Base-by-base conservation (phyloP, 768 basidiomycete genomes). In the Mycena epipterygia region DNA sequence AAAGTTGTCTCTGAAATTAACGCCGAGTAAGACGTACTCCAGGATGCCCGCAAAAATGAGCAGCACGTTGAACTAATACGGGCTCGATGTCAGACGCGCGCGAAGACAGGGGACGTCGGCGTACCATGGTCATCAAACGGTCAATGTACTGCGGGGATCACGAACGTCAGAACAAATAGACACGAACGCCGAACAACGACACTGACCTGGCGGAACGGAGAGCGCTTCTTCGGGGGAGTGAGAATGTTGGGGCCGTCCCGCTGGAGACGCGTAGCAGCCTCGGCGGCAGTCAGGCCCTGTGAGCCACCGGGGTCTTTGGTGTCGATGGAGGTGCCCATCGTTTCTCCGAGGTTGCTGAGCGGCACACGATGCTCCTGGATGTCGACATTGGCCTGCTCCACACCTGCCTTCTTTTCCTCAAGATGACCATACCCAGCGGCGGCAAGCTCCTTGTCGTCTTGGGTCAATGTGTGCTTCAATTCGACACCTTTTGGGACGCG, bases 361-460 rank as follows among this genome's bases (percentile, higher is more conserved):
- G 86, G 74, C 6, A 89, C 79, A 12, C 75, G 76, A 77, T 91
- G 91, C 74, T 91, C 91, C 8, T 80, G 77, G 48, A 92, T 89
- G 73, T 92, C 90, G 74, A 89, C 85, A 41, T 87, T 79, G 51
- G 85, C 79, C 33, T 78, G 74, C 21, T 67, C 80, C 46, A 81
- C 81, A 16, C 76, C 73, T 70, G 87, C 86, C 61, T 85, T 81
- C 41, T 71, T 74, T 68, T 84, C 81, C 33, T 86, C 81, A 30
- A 92, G 82, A 75, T 91, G 89, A 58, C 89, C 89, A 76, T 92
- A 92, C 2, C 90, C 90, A n/a, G 90, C 90, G 2, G 87, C 89
- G 17, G 90, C 89, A 55, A 92, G 86, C 56, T 89, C 89, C 72
- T 84, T 87, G 66, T 91, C 90, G 76, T 91, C 90, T 73, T 88